Evolutionary conservation across 305 asterid genomes (phyloP).

Genomic region (Fraxinus paxiana): DNA sequence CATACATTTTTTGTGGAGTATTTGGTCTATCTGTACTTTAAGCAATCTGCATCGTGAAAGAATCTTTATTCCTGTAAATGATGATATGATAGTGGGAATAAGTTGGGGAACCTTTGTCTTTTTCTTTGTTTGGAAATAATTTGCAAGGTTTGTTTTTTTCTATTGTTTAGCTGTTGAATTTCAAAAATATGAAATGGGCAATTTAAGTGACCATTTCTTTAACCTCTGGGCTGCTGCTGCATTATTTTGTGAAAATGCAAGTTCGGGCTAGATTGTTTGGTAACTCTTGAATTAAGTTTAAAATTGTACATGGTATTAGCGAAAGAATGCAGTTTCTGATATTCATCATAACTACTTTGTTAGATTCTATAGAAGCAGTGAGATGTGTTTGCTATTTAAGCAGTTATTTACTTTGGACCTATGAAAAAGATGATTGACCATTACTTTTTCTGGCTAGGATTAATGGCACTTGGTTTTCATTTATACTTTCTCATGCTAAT

Average conservation of each 20-base stretch:
- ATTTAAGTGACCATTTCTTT: not conserved
- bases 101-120: not conserved
- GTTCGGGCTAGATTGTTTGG: not conserved
- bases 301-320: not conserved
- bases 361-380: not conserved
- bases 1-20: not conserved
- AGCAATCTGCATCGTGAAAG: not conserved
- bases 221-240: not conserved
- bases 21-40: not conserved
- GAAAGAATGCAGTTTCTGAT: not conserved
- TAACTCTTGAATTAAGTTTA: not conserved
- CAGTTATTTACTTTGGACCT: not conserved
- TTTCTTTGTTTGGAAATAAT: not conserved
- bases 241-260: not conserved
- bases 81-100: not conserved
- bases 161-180: not conserved
- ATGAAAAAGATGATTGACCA: not conserved
- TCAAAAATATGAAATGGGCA: not conserved
- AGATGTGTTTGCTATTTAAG: not conserved
- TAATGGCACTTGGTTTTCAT: not conserved
- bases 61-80: not conserved
- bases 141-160: not conserved
- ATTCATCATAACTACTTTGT: not conserved
- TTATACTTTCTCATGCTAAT: not conserved
- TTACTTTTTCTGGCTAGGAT: not conserved